Evolutionary conservation across 2,329 filamentous ascomycete species (phyloP).

Genomic region (Neofusicoccum ribis): DNA sequence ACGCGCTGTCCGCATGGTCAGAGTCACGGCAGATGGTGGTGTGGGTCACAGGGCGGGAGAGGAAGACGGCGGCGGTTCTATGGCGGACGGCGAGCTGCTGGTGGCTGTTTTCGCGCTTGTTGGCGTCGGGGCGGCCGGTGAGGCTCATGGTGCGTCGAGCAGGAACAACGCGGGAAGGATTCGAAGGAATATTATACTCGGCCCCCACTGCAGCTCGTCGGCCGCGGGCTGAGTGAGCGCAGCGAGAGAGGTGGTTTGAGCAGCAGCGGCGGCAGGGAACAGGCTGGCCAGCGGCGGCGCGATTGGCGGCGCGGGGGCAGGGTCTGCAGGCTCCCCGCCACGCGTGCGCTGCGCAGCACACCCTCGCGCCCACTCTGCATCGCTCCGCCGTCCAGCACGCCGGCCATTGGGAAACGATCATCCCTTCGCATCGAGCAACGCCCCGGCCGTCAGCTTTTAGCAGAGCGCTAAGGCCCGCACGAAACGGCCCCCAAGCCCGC

Average conservation of each 20-base stretch:
- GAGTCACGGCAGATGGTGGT: background rate
- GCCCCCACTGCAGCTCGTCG: background rate
- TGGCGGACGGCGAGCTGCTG: background rate
- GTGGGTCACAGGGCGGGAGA: no score
- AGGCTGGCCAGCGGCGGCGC: background rate
- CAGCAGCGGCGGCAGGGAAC: background rate
- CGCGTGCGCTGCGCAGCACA: background rate
- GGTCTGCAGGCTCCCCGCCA: background rate
- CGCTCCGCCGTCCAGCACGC: background rate
- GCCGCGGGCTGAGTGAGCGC: background rate
- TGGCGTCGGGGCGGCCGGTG: background rate
- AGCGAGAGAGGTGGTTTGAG: background rate
- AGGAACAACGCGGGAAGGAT: conserved; percentile 1
- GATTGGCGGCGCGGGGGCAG: background rate
- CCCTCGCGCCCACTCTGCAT: background rate
- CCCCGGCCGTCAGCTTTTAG: conserved; percentile 2
- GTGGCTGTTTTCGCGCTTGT: background rate
- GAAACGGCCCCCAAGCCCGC: background rate
- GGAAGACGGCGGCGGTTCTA: background rate
- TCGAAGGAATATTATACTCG: conserved; percentile 1
- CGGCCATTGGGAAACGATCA: background rate
- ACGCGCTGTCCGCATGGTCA: background rate
- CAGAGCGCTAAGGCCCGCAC: background rate
- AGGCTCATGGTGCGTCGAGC: background rate
- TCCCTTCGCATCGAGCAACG: background rate